Evolutionary conservation across 2,329 filamentous ascomycete genomes (phyloP).

Genomic region (Fusarium mexicanum): DNA sequence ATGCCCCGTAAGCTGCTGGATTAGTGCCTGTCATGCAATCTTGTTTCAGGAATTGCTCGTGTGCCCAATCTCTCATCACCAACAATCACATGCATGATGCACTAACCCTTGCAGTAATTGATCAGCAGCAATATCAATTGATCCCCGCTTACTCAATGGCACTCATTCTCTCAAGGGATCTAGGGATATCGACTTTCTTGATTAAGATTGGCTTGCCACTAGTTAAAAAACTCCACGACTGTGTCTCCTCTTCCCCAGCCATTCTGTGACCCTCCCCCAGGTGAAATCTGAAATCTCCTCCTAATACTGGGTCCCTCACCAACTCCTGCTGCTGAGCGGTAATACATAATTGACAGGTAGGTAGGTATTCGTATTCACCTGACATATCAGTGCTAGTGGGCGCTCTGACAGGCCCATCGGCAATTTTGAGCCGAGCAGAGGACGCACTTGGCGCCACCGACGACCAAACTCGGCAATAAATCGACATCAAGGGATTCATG

Average conservation of each 20-base stretch:
- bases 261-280: background rate
- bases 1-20: accelerated
- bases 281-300: background rate
- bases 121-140: background rate
- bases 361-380: background rate
- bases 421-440: conserved; percentile 31
- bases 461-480: conserved; percentile 32
- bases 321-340: background rate
- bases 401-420: conserved; percentile 16
- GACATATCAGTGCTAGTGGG: conserved; percentile 13
- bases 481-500: conserved; percentile 23
- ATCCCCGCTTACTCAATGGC: background rate
- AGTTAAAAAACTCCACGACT: background rate
- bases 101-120: background rate
- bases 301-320: background rate
- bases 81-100: background rate
- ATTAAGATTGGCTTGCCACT: background rate
- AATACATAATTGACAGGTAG: background rate
- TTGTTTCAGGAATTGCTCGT: background rate
- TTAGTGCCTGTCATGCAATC: background rate
- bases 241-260: background rate
- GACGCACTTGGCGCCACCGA: conserved; percentile 3
- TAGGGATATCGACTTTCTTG: background rate
- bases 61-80: background rate
- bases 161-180: background rate